Percentiles rank a stretch among this genome's conserved stretches.
Evolutionary conservation across 305 asterid species (phyloP).

Genomic region (Solanum hybrid): DNA sequence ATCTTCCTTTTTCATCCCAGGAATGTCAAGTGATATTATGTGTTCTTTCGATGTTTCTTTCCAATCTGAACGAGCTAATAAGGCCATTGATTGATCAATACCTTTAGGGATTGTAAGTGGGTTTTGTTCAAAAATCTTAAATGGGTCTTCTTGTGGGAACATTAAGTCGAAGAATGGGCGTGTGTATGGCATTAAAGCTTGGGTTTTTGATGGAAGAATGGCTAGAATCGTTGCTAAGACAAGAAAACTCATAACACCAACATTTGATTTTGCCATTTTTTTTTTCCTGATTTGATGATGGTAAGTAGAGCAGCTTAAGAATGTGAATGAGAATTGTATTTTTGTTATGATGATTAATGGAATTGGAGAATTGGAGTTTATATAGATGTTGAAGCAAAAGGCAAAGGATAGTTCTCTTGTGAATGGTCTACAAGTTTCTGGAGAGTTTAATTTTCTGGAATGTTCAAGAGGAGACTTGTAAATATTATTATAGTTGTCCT

Average conservation of each 20-base stretch:
- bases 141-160: constrained; percentile 49
- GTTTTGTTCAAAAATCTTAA: constrained; percentile 46
- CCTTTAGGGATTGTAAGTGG: constrained; percentile 30
- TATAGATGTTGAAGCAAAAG: neutral
- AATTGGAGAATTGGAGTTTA: neutral
- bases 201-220: constrained; percentile 10
- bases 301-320: neutral
- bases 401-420: neutral
- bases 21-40: constrained; percentile 45
- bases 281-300: neutral
- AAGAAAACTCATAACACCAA: neutral
- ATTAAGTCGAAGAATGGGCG: constrained; percentile 29
- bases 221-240: neutral
- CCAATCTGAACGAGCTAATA: constrained; percentile 73
- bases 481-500: neutral
- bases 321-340: neutral
- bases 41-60: constrained; percentile 49
- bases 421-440: neutral
- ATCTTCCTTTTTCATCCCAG: constrained; percentile 57
- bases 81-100: constrained; percentile 23
- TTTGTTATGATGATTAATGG: neutral
- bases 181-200: constrained; percentile 44
- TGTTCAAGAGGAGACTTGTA: neutral
- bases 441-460: neutral
- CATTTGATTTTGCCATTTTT: constrained; percentile 8